Percentiles rank a stretch among this genome's conserved stretches.
Evolutionary conservation across 768 basidiomycete species (phyloP).

Genomic region (Cyclocybe cylindracea): DNA sequence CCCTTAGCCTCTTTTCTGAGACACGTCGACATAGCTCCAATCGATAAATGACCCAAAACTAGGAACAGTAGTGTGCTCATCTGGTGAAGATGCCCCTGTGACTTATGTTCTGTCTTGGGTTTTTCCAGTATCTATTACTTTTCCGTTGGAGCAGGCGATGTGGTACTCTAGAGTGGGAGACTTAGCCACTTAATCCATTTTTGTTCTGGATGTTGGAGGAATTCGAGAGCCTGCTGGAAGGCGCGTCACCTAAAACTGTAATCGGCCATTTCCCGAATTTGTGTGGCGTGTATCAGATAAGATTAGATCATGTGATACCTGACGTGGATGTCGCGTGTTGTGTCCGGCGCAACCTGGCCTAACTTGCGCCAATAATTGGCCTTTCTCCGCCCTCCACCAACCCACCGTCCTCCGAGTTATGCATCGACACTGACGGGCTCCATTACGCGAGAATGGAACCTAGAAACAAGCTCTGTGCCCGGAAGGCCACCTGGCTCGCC

Average conservation of each 20-base stretch:
- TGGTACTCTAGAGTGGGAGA: no score
- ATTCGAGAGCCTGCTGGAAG: background rate
- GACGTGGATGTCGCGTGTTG: slow-evolving; percentile 25
- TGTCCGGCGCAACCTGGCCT: slow-evolving; percentile 9
- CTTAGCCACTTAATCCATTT: no score
- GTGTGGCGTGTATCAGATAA: slow-evolving; percentile 7
- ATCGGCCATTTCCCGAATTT: slow-evolving; percentile 6
- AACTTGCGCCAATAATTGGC: background rate
- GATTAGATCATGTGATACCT: slow-evolving; percentile 21
- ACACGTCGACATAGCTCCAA: no score
- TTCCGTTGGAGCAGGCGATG: no score
- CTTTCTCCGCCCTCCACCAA: slow-evolving; percentile 4
- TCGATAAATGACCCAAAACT: no score
- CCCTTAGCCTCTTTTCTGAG: no score
- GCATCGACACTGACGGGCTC: slow-evolving; percentile 13
- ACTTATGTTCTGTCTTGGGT: no score
- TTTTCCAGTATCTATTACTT: no score
- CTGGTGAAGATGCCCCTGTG: no score
- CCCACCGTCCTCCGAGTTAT: slow-evolving; percentile 11
- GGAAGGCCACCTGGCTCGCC: slow-evolving; percentile 59
- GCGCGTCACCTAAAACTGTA: background rate
- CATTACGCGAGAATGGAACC: slow-evolving; percentile 20
- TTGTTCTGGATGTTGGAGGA: no score
- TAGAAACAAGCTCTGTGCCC: slow-evolving; percentile 31
- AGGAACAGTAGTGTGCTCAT: no score